Base-by-base conservation (phyloP, 177 flowering plant species). In the Vitis hybrid region DNA sequence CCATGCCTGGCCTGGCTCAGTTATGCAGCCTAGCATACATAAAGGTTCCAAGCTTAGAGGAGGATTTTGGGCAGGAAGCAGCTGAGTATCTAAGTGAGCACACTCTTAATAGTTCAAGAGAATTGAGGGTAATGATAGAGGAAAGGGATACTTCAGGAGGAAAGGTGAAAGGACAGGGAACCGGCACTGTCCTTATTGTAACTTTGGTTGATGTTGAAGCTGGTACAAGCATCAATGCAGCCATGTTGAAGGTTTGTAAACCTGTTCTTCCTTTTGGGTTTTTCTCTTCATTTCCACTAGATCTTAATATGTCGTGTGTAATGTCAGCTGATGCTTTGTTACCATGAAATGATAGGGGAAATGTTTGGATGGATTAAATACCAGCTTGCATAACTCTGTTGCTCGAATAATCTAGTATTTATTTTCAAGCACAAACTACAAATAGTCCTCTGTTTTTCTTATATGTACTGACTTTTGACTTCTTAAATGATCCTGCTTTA, bases 141-240 rank as follows among this genome's bases (percentile, higher is more conserved):
- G 98, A 90, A n/a, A 82, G 82, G 71, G 98, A 96, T 78, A 68
- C 86, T 15, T 90, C 97, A 3, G 97, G 92, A 59, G 99, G 99
- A 51, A 94, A 92, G 77, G 85, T 79, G 1, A 94, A 90, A 78
- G 99, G 99, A 20, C 97, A 90, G 84, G 98, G 99, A 72, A 94
- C 96, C 66, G 98, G 99, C 14, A 76, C 90, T 1, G 70, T 88
- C 18, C 85, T 88, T 49, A 45, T 80, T 51, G 97, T 96, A 5
- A 91, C 89, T 18, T 79, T 96, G 68, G 82, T 86, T 26, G 94
- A 88, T 70, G 83, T 74, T 12, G 91, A 92, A 69, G 80, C 84
- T 70, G 94, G 86, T 55, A 69, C 81, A 39, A 93, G 92, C 76
- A 78, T 96, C 59, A 94, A 92, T 80, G 91, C 94, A 52, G 82